Evolutionary conservation across 495 filamentous ascomycete genomes (phyloP).

Genomic region (Bacidia gigantensis): DNA sequence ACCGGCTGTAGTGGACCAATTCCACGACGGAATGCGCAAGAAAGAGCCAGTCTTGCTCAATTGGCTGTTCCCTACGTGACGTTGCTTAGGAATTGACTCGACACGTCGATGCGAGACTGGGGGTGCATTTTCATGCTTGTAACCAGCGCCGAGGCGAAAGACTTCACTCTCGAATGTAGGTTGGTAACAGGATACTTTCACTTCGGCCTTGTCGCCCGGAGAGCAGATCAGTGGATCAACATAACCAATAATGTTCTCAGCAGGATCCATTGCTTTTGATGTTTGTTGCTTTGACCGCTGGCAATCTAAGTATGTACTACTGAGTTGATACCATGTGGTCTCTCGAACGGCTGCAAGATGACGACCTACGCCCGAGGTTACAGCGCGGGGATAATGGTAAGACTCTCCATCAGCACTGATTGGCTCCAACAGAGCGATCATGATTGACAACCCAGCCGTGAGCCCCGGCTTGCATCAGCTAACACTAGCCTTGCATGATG

Average conservation of each 20-base stretch:
- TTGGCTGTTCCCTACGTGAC: slow-evolving; percentile 8
- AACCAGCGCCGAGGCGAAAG: slow-evolving; percentile 6
- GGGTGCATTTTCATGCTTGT: slow-evolving; percentile 7
- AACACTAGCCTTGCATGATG: neutral
- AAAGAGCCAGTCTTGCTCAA: slow-evolving; percentile 8
- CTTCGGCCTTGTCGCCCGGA: slow-evolving; percentile 3
- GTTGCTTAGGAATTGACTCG: slow-evolving; percentile 8
- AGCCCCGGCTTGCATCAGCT: neutral
- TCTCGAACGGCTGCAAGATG: too few relatives aligned
- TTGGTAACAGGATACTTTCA: slow-evolving; percentile 4
- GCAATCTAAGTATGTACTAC: too few relatives aligned
- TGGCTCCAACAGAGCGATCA: neutral
- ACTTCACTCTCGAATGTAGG: slow-evolving; percentile 1
- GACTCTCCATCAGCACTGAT: neutral
- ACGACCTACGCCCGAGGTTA: neutral
- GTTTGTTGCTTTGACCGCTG: too few relatives aligned
- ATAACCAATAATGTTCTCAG: slow-evolving; percentile 1
- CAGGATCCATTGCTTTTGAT: neutral
- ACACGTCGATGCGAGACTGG: slow-evolving; percentile 5
- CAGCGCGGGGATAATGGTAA: neutral
- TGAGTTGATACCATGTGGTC: too few relatives aligned
- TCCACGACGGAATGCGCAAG: neutral
- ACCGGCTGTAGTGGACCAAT: neutral
- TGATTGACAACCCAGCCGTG: neutral
- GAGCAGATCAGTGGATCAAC: slow-evolving; percentile 4